phyloP scores from a whole-genome alignment of 2,329 filamentous ascomycete genomes.

The Xylariaceae sp. region DNA sequence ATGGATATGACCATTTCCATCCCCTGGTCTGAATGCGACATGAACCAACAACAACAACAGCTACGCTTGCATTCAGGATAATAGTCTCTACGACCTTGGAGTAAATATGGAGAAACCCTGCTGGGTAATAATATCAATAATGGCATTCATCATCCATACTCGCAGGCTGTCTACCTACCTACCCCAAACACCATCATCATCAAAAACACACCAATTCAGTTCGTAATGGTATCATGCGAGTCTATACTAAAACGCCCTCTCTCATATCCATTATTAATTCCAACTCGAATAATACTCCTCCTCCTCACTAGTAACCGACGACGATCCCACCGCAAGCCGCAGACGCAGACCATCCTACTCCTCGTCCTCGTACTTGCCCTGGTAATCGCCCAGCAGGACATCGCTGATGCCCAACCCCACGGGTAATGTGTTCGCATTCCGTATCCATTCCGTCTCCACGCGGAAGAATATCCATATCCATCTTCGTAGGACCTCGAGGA shows the following conservation, averaged over 20 bases:
- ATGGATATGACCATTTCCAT: no score
- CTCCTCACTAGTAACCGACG: background rate
- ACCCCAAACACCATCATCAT: background rate
- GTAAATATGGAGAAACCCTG: no score
- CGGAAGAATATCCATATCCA: slow-evolving; percentile 98
- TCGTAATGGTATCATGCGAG: background rate
- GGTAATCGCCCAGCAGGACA: slow-evolving; percentile 66
- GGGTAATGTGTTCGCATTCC: slow-evolving; percentile 38
- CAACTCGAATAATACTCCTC: no score
- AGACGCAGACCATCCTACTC: slow-evolving; percentile 28
- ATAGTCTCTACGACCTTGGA: no score
- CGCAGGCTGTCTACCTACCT: no score
- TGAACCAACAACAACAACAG: no score
- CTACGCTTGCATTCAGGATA: no score
- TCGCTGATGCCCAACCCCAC: slow-evolving; percentile 59
- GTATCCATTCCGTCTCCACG: slow-evolving; percentile 87
- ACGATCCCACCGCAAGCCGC: background rate
- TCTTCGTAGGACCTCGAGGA: slow-evolving; percentile 77
- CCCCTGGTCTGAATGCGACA: no score
- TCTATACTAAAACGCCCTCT: slow-evolving; percentile 14
- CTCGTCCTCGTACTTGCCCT: slow-evolving; percentile 56
- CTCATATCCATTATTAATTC: background rate
- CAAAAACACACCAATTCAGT: background rate
- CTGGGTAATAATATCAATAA: no score
- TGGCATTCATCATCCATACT: no score